phyloP scores from a whole-genome alignment of 2,329 filamentous ascomycete species.

The Fusarium tuaranense region DNA sequence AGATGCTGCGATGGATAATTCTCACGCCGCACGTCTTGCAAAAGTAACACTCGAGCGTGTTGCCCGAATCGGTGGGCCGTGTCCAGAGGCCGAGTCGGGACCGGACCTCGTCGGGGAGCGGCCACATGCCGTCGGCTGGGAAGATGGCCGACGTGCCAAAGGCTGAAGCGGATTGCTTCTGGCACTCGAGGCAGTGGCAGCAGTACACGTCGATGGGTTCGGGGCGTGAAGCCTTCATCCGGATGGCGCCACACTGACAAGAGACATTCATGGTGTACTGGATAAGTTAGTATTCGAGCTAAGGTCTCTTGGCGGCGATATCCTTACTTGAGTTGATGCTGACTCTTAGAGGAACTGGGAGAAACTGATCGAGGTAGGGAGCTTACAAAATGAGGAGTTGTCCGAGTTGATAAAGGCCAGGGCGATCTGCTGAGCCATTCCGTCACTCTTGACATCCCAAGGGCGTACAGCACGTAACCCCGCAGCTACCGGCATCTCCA shows the following conservation, averaged over 20 bases:
- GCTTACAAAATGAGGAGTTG: neutral
- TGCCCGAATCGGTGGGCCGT: constrained; percentile 54
- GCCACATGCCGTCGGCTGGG: constrained; percentile 54
- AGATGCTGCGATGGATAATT: constrained; percentile 57
- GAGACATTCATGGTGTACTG: constrained; percentile 38
- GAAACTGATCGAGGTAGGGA: no score
- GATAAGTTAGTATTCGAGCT: neutral
- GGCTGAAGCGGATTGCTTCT: constrained; percentile 57
- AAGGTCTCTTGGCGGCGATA: neutral
- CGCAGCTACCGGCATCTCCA: neutral
- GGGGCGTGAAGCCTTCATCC: constrained; percentile 50
- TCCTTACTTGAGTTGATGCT: neutral
- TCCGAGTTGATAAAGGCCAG: neutral
- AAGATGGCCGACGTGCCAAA: constrained; percentile 61
- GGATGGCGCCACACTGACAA: constrained; percentile 56
- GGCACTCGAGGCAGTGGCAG: constrained; percentile 62
- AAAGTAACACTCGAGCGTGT: constrained; percentile 58
- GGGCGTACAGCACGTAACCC: neutral
- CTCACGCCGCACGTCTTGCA: constrained; percentile 59
- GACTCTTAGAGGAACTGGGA: neutral
- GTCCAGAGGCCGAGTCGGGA: constrained; percentile 52
- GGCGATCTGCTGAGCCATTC: neutral
- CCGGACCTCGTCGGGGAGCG: constrained; percentile 49
- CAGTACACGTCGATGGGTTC: constrained; percentile 53
- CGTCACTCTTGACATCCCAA: constrained; percentile 16